Evolutionary conservation across 2,329 filamentous ascomycete genomes (phyloP), one percentile per base, ranked within the genome.

Genomic region (Botryosphaeria dothidea): DNA sequence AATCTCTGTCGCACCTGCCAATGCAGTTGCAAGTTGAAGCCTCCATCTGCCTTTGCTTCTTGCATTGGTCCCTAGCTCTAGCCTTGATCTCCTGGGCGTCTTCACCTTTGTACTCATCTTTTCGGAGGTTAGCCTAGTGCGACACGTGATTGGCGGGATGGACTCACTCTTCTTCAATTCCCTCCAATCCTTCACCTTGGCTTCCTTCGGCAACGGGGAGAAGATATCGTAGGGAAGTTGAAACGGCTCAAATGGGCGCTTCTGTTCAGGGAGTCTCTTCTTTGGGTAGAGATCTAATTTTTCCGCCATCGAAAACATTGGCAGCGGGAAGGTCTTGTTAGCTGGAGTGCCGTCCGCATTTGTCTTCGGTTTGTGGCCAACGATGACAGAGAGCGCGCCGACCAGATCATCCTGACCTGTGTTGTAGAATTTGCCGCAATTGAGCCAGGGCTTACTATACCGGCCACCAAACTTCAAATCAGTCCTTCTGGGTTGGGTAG

Each of bases 101-200:
- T 61, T 65, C 63, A n/a, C 63, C 63, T 54, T 61, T 65, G 56
- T 65, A 65, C 25, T 65, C 63, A 34, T 65, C 63, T 65, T 6
- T n/a, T 52, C 11, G 15, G 4, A 19, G 15, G 34, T 31, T 23
- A 48, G 19, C 21, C 7, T 9, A 43, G 9, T 19, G 13, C 3
- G 8, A 29, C 25, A 23, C 7, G 21, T 34, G 43, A 49, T 41
- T 41, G 25, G 19, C 6, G 17, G 36, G 1, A 13, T 6, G 36
- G 19, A 58, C 64, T 51, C 46, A 66, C 64, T 62, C 13, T 48
- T 98, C 78, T 91, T 95, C 68, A 95, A 90, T 76, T 94, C 94
- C 70, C 89, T 89, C 91, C 93, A 99, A 71, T 96, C 92, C 69
- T 96, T 90, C 0, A 94, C 93, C 78, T 96, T 97, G 25, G 93